Percentiles rank a stretch among this genome's conserved stretches.
Conservation (phyloP, 257 asterid species). For the Penstemon newberryi region DNA sequence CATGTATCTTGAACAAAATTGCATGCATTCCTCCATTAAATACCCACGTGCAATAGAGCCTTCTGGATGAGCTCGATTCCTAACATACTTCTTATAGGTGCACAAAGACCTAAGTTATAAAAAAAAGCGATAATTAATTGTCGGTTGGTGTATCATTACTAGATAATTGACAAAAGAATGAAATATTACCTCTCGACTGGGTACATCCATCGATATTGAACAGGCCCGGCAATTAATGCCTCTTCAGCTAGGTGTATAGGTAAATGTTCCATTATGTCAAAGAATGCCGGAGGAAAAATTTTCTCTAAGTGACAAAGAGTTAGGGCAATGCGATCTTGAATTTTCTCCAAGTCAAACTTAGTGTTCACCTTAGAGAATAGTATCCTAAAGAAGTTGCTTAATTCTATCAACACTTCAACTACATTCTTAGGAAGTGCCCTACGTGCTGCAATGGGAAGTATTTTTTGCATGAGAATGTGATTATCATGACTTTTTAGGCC, state of each 20-base stretch:
- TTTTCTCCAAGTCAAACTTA: not conserved
- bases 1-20: too few species aligned
- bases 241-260: slow-evolving; percentile 13
- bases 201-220: not conserved
- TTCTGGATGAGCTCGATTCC: slow-evolving; percentile 7
- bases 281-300: slow-evolving; percentile 9
- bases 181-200: slow-evolving; percentile 5
- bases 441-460: too few species aligned
- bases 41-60: not conserved
- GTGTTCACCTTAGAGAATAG: too few species aligned
- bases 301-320: slow-evolving; percentile 2
- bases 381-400: slow-evolving; percentile 3
- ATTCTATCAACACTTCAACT: too few species aligned
- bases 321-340: not conserved
- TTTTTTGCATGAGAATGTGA: too few species aligned
- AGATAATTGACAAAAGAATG: not conserved
- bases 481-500: too few species aligned
- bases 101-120: not conserved
- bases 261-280: slow-evolving; percentile 16
- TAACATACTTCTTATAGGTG: not conserved
- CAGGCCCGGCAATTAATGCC: not conserved
- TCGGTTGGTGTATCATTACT: too few species aligned
- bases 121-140: not conserved
- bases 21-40: too few species aligned
- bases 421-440: too few species aligned